Conservation (phyloP, 2,329 filamentous ascomycete genomes). For the Monilinia polystroma region DNA sequence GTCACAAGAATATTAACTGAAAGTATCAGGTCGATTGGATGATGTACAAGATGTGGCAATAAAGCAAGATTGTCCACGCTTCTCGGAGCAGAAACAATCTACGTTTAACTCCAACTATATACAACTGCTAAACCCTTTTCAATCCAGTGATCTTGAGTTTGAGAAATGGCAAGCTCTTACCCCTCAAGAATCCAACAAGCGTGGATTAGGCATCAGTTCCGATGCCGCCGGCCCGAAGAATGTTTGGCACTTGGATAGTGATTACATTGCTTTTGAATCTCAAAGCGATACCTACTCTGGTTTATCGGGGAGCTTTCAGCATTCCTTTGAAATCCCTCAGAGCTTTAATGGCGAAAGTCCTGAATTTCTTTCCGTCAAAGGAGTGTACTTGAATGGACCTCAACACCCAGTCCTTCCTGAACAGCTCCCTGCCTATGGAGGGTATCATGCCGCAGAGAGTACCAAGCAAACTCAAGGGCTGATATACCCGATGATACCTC, state of each 20-base stretch:
- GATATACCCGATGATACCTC: neutral
- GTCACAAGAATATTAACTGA: neutral
- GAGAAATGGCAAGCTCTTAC: neutral
- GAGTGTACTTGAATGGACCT: neutral
- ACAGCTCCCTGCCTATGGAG: neutral
- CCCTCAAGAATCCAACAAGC: neutral
- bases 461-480: neutral
- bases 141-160: neutral
- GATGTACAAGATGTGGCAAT: neutral
- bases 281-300: neutral
- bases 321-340: neutral
- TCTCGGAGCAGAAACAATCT: neutral
- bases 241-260: neutral
- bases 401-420: neutral
- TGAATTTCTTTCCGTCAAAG: neutral
- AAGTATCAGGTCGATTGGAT: conserved; percentile 5
- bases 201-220: neutral
- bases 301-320: neutral
- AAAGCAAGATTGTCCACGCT: neutral
- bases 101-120: neutral
- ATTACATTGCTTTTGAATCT: conserved; percentile 1
- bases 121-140: neutral
- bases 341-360: neutral
- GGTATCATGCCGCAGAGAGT: neutral
- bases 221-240: neutral